A percentile compares a stretch with the other conserved stretches of the same genome.
Evolutionary conservation across 768 basidiomycete genomes (phyloP).

Genomic region (Kwoniella pini): DNA sequence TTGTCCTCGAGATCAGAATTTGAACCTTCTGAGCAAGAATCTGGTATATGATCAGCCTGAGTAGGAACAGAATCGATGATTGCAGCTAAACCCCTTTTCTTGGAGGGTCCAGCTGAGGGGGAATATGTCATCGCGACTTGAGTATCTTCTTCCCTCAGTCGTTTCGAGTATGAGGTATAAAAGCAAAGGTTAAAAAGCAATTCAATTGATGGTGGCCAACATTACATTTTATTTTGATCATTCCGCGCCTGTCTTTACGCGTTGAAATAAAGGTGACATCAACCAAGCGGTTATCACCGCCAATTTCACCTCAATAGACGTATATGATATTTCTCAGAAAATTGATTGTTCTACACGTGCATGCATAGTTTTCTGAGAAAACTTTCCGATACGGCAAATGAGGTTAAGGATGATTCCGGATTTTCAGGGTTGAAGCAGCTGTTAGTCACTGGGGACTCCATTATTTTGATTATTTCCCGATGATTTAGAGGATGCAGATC

Average conservation of each 20-base stretch:
- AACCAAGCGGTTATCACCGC: constrained; percentile 3
- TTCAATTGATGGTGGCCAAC: constrained; percentile 18
- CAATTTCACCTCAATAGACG: not conserved
- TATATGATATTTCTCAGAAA: no score
- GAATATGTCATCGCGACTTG: constrained; percentile 7
- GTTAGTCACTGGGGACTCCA: no score
- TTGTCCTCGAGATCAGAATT: not conserved
- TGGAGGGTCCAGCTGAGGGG: not conserved
- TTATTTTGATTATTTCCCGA: not conserved
- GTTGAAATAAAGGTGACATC: constrained; percentile 3
- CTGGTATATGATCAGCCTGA: constrained; percentile 21
- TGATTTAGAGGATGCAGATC: constrained; percentile 11
- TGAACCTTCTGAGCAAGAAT: constrained; percentile 33
- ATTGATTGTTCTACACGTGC: not conserved
- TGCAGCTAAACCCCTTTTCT: constrained; percentile 10
- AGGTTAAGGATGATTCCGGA: constrained; percentile 3
- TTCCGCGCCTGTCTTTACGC: constrained; percentile 19
- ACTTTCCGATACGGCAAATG: no score
- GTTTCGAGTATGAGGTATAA: not conserved
- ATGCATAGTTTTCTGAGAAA: not conserved
- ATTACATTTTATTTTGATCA: not conserved
- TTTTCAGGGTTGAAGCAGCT: not conserved
- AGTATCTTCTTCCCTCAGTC: not conserved
- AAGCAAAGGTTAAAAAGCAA: no score
- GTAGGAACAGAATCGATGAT: constrained; percentile 21